Evolutionary conservation across 441 rosid species (phyloP).

Genomic region (Brassica hybrid): DNA sequence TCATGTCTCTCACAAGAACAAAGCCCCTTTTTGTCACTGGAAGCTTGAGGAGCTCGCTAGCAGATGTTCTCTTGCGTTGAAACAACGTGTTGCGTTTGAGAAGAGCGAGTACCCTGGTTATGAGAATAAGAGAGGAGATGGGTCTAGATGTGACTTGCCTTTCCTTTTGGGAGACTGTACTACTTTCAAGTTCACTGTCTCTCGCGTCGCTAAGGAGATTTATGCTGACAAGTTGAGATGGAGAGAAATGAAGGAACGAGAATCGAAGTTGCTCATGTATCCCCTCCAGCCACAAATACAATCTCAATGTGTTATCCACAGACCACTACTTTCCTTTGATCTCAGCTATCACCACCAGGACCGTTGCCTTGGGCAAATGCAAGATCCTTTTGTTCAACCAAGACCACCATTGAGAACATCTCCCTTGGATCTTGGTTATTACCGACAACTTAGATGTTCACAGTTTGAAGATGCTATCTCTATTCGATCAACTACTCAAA

Average conservation of each 20-base stretch:
- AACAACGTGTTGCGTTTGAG: slow-evolving; percentile 39
- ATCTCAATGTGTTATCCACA: slow-evolving; percentile 10
- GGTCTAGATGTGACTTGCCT: slow-evolving; percentile 50
- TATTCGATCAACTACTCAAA: not conserved
- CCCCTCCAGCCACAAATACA: not conserved
- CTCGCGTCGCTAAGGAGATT: slow-evolving; percentile 30
- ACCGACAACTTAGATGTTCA: slow-evolving; percentile 10
- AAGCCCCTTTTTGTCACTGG: slow-evolving; percentile 55
- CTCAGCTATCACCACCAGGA: not conserved
- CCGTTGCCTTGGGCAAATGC: slow-evolving; percentile 15
- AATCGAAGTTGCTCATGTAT: slow-evolving; percentile 19
- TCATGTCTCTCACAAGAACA: slow-evolving; percentile 65
- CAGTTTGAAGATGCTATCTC: slow-evolving; percentile 4
- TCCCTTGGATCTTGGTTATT: not conserved
- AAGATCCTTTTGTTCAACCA: slow-evolving; percentile 29
- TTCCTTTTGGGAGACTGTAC: slow-evolving; percentile 55
- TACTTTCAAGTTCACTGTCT: slow-evolving; percentile 56
- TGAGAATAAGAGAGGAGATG: slow-evolving; percentile 61
- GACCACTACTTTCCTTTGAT: not conserved
- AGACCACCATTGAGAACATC: slow-evolving; percentile 21
- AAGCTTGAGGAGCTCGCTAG: slow-evolving; percentile 58
- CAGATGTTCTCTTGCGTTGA: slow-evolving; percentile 41
- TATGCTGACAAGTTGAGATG: slow-evolving; percentile 31
- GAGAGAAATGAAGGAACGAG: slow-evolving; percentile 23
- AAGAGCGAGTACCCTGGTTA: slow-evolving; percentile 58